Percentiles rank a stretch among this genome's conserved stretches.
Conservation (phyloP, 495 filamentous ascomycete species). For the Aspergillus wentii region DNA sequence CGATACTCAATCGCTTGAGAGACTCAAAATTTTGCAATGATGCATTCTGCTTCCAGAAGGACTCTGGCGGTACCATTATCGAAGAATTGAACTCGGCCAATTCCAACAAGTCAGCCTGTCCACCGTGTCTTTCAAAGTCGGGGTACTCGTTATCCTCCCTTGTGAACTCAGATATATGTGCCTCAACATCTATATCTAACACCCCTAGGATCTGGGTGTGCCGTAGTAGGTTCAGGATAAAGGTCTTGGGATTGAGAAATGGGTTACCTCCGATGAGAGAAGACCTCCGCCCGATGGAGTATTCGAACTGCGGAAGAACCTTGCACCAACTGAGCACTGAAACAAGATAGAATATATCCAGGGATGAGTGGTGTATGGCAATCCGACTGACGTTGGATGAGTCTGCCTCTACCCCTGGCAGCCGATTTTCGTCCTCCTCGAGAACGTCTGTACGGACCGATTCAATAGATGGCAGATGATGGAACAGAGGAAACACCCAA, state of each 20-base stretch:
- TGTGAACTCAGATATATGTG: neutral
- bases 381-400: conserved; percentile 17
- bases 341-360: conserved; percentile 8
- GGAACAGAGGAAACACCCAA: conserved; percentile 6
- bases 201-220: conserved; percentile 21
- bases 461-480: conserved; percentile 21
- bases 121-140: too few relatives aligned
- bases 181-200: conserved; percentile 19
- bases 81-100: too few relatives aligned
- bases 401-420: neutral
- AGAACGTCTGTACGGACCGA: conserved; percentile 13
- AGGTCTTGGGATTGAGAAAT: conserved; percentile 13
- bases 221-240: conserved; percentile 14
- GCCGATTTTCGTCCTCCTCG: conserved; percentile 4
- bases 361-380: conserved; percentile 11
- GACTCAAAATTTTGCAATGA: conserved; percentile 15
- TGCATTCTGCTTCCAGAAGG: conserved; percentile 6
- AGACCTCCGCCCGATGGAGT: conserved; percentile 16
- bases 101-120: too few relatives aligned
- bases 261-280: conserved; percentile 2
- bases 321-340: conserved; percentile 16
- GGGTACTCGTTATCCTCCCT: too few relatives aligned
- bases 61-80: neutral
- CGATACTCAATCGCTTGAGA: conserved; percentile 17
- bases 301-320: conserved; percentile 12